Base-by-base conservation (phyloP, 2,329 filamentous ascomycete species). In the Atkinsonella texensis region DNA sequence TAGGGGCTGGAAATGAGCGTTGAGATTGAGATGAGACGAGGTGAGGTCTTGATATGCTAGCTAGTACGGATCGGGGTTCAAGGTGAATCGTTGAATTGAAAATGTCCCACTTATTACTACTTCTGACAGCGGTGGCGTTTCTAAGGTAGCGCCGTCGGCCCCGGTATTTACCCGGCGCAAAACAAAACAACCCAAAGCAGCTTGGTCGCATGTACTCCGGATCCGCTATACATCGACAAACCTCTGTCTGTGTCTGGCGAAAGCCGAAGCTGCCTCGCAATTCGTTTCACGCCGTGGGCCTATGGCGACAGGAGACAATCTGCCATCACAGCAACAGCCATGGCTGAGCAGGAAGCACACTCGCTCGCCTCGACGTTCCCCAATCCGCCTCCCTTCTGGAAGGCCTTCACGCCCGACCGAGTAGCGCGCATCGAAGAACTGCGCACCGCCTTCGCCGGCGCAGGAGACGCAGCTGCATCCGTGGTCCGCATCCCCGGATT, bases 371-470 rank as follows among this genome's bases (percentile, higher is more conserved):
- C 85, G 23, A 81, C 84, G 41, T 95, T 89, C 65, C 91, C 93
- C 23, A 81, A 85, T 49, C 93, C 93, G 28, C 93, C 93, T 28
- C 83, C 85, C 1, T 95, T 96, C 70, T 97, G 87, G 83, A 84
- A 85, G 58, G 77, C 87, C 65, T 97, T 97, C 69, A 95, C 88
- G 0, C 67, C 81, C 3, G 80, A 85, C 31, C 94, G 91, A 62
- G 62, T 87, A 49, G 69, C 79, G 13, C 80, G 80, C 4, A 68
- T 77, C 51, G 66, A 70, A 6, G 65, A 69, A 20, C 58, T 79
- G 13, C 72, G 70, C 48, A 65, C 65, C 45, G 59, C 69, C 1
- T 64, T 71, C 52, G 63, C 68, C 32, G 64, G 66, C 11, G 61
- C 40, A 13, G 52, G 57, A 47, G 54, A 45, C 20, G 54, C 55